Conservation (phyloP, 1,139 yeast genomes). For the Pichia sp. region DNA sequence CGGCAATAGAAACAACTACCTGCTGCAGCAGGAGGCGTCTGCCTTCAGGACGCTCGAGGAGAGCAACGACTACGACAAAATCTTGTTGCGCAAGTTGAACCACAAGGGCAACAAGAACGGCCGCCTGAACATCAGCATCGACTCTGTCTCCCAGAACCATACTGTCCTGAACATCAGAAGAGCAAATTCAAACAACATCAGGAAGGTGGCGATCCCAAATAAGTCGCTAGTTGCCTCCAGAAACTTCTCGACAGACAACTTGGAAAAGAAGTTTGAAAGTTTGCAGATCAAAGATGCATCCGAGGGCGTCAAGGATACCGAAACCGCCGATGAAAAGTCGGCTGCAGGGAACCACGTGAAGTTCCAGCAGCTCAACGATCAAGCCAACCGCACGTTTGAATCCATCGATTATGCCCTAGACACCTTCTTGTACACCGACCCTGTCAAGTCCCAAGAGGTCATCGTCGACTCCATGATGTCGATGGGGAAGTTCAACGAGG, state of each 20-base stretch:
- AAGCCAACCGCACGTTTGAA: not conserved
- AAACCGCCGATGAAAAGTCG: not conserved
- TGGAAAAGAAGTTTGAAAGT: conserved; percentile 8
- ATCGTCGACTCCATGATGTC: conserved; percentile 24
- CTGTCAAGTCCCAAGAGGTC: conserved; percentile 18
- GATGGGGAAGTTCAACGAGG: conserved; percentile 29
- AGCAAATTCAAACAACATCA: conserved; percentile 27
- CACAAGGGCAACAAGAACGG: conserved; percentile 28
- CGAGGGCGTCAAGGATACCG: not conserved
- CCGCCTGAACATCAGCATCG: conserved; percentile 27
- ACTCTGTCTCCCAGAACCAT: conserved; percentile 20
- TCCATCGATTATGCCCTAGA: conserved; percentile 15
- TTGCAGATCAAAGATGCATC: conserved; percentile 4
- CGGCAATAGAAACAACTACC: conserved; percentile 13
- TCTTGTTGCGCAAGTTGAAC: conserved; percentile 24
- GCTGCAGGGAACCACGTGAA: not conserved
- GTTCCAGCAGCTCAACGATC: not conserved
- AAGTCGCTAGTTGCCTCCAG: not conserved
- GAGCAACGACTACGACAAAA: conserved; percentile 12
- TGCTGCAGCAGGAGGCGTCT: not conserved
- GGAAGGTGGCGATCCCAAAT: conserved; percentile 22
- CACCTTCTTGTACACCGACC: conserved; percentile 13
- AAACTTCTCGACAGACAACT: conserved; percentile 7
- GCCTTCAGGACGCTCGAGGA: not conserved
- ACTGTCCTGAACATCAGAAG: conserved; percentile 28